Conservation (phyloP, 1,284 basidiomycete species). For the Earliella scabrosa region DNA sequence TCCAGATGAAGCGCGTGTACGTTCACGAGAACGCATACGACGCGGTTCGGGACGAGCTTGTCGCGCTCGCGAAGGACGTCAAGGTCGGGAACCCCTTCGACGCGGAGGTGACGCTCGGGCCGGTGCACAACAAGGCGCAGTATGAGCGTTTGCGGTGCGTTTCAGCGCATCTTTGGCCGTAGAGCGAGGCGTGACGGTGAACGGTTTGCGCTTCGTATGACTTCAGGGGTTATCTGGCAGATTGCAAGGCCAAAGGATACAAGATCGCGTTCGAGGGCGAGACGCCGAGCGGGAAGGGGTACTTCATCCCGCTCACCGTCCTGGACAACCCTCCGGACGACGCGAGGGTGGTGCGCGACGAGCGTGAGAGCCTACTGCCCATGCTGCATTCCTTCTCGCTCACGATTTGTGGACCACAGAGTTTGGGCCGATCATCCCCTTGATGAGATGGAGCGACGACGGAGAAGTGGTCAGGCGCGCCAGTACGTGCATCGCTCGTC, state of each 20-base stretch:
- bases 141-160: constrained; percentile 18
- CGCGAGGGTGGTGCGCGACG: constrained; percentile 18
- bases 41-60: constrained; percentile 16
- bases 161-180: too few relatives aligned
- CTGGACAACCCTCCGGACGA: constrained; percentile 23
- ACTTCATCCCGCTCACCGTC: constrained; percentile 17
- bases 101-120: constrained; percentile 14
- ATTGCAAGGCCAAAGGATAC: constrained; percentile 18
- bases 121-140: constrained; percentile 19
- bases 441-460: constrained; percentile 23
- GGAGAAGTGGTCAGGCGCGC: constrained; percentile 19
- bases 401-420: constrained; percentile 1
- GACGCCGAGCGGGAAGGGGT: constrained; percentile 9
- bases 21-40: constrained; percentile 20
- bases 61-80: constrained; percentile 10
- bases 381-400: neutral
- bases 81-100: constrained; percentile 17
- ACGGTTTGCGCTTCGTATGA: too few relatives aligned
- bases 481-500: constrained; percentile 2
- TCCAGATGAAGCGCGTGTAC: constrained; percentile 19
- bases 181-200: too few relatives aligned
- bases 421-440: constrained; percentile 20
- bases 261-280: constrained; percentile 14
- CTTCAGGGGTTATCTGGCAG: constrained; percentile 11
- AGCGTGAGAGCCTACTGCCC: constrained; percentile 11